These are phyloP conservation scores for Phallus indusiatus DNA, from an alignment of 768 basidiomycete species.

Conservation along the genomic window DNA sequence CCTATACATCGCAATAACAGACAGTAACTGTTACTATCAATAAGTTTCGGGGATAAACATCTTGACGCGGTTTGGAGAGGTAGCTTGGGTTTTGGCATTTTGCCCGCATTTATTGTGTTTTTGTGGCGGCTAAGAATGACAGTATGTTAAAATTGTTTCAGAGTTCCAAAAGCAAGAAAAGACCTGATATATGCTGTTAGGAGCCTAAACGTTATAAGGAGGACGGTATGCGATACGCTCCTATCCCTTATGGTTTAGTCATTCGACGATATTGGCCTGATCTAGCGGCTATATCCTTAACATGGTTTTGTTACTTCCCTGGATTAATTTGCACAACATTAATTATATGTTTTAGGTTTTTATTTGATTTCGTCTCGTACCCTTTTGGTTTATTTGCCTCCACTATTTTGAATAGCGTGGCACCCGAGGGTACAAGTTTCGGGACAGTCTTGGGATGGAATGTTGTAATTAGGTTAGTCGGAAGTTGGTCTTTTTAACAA, in stretches of 20 bases:
- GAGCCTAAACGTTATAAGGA: slow-evolving; percentile 68
- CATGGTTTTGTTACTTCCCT: slow-evolving; percentile 43
- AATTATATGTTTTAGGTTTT: slow-evolving; percentile 40
- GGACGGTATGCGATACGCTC: slow-evolving; percentile 67
- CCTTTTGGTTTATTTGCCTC: slow-evolving; percentile 76
- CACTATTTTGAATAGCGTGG: slow-evolving; percentile 45
- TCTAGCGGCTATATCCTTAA: slow-evolving; percentile 63
- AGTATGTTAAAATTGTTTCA: neutral
- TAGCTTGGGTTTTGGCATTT: slow-evolving; percentile 45
- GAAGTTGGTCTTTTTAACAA: slow-evolving; percentile 8
- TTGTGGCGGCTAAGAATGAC: slow-evolving; percentile 81
- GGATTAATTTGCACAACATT: neutral
- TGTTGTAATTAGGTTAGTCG: slow-evolving; percentile 67
- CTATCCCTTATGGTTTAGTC: slow-evolving; percentile 68
- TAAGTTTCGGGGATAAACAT: neutral
- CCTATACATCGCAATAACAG: neutral
- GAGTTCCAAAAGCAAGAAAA: neutral
- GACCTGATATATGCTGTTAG: neutral
- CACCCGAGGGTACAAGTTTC: slow-evolving; percentile 38
- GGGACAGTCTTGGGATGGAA: slow-evolving; percentile 72
- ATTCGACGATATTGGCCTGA: slow-evolving; percentile 71
- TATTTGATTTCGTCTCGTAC: slow-evolving; percentile 74
- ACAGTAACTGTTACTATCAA: neutral
- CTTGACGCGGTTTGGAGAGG: slow-evolving; percentile 7
- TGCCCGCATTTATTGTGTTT: slow-evolving; percentile 76